A percentile compares a stretch with the other conserved stretches of the same genome.
These are phyloP conservation scores for Dinochytrium kinnereticum DNA, from an alignment of 371 early-diverging fungal species.

Conservation along the genomic window DNA sequence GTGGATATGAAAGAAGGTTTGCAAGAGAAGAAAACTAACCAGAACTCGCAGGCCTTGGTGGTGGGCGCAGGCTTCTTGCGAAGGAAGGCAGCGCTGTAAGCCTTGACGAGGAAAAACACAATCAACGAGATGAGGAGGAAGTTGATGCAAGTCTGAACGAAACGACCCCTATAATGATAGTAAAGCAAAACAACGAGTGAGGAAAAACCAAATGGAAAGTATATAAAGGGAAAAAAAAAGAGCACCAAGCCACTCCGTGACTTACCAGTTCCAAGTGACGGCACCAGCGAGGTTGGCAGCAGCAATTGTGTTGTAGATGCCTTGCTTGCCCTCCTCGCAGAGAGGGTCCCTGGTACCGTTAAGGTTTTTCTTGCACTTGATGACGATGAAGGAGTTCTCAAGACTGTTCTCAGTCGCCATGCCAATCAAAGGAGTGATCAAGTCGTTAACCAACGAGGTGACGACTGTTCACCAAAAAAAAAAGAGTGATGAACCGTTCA, in stretches of 20 bases:
- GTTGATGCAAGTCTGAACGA: constrained; percentile 41
- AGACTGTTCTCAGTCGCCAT: constrained; percentile 22
- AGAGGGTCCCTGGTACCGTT: neutral
- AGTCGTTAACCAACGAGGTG: constrained; percentile 41
- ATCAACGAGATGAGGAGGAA: constrained; percentile 35
- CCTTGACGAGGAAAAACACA: constrained; percentile 42
- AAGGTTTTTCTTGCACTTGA: constrained; percentile 8
- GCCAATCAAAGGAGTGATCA: constrained; percentile 41
- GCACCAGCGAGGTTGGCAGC: constrained; percentile 27
- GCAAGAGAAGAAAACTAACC: constrained; percentile 9
- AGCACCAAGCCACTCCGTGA: too few species aligned
- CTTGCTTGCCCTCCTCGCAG: constrained; percentile 2
- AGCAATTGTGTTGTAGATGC: constrained; percentile 9
- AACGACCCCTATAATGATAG: too few species aligned
- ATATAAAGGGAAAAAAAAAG: too few species aligned
- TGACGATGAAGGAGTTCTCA: constrained; percentile 22
- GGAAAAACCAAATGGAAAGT: too few species aligned
- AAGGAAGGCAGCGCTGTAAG: constrained; percentile 35
- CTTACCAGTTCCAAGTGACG: constrained; percentile 42
- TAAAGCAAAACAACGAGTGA: too few species aligned
- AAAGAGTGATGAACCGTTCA: too few species aligned
- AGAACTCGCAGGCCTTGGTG: constrained; percentile 25
- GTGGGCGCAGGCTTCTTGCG: constrained; percentile 22
- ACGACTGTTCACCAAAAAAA: too few species aligned
- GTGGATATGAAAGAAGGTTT: too few species aligned